These are phyloP conservation scores for Suillus subluteus DNA, from an alignment of 768 basidiomycete genomes.

Conservation along the genomic window DNA sequence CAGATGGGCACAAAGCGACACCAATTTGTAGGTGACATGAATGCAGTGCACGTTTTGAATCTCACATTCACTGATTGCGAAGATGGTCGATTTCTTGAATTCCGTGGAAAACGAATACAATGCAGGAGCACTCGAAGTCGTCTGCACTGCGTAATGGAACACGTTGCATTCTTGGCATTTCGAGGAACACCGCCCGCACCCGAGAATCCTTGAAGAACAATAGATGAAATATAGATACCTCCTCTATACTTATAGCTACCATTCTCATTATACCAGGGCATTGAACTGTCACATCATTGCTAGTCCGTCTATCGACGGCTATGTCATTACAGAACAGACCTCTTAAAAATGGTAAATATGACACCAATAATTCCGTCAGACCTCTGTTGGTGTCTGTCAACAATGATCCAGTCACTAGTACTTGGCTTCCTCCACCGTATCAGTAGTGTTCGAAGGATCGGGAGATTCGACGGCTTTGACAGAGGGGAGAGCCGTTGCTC, in stretches of 20 bases:
- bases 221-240: not conserved
- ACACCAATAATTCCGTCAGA: not conserved
- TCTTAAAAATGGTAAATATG: not conserved
- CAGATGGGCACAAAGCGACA: conserved; percentile 73
- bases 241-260: not conserved
- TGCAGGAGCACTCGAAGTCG: conserved; percentile 8
- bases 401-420: not conserved
- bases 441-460: not conserved
- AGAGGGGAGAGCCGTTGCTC: conserved; percentile 52
- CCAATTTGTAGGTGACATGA: conserved; percentile 53
- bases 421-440: not conserved
- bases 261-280: not conserved
- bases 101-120: conserved; percentile 60
- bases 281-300: not conserved
- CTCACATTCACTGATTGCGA: conserved; percentile 12
- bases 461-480: conserved; percentile 3
- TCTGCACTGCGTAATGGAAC: not conserved
- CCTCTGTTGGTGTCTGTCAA: not conserved
- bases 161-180: not conserved
- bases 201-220: not conserved
- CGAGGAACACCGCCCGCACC: not conserved
- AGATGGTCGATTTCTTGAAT: conserved; percentile 69
- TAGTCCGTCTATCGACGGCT: not conserved
- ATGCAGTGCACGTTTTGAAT: conserved; percentile 10
- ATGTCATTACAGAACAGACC: not conserved